Percentiles rank a stretch among this genome's conserved stretches.
phyloP scores from a whole-genome alignment of 2,329 filamentous ascomycete species.

The Chrysosporium queenslandicum region DNA sequence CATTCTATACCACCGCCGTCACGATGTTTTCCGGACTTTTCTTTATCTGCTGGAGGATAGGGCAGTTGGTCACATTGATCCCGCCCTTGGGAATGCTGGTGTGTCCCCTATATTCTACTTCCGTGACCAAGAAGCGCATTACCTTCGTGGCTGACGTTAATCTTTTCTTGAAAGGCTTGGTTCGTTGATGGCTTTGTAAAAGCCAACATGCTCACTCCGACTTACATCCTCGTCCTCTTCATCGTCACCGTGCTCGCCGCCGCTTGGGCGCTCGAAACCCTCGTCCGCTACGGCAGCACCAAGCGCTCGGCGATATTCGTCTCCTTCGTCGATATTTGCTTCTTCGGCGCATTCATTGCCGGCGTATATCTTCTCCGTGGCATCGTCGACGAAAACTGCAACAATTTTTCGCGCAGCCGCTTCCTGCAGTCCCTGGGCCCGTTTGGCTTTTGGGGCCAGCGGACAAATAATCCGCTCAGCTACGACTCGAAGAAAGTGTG shows the following conservation, averaged over 20 bases:
- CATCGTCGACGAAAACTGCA: slow-evolving; percentile 57
- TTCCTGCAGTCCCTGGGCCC: slow-evolving; percentile 53
- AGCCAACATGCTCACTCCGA: slow-evolving; percentile 49
- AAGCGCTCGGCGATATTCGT: slow-evolving; percentile 51
- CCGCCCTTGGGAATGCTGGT: slow-evolving; percentile 54
- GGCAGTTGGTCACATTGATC: slow-evolving; percentile 53
- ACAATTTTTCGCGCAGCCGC: slow-evolving; percentile 43
- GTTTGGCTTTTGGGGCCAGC: slow-evolving; percentile 46
- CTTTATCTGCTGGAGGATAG: slow-evolving; percentile 52
- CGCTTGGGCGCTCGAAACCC: slow-evolving; percentile 52
- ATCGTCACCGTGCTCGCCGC: slow-evolving; percentile 52
- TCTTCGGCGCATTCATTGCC: slow-evolving; percentile 55
- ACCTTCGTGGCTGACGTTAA: background rate
- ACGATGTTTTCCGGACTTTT: slow-evolving; percentile 46
- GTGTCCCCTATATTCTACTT: slow-evolving; percentile 16
- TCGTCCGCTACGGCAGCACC: slow-evolving; percentile 50
- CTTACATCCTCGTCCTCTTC: slow-evolving; percentile 54
- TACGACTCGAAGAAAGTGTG: slow-evolving; percentile 63
- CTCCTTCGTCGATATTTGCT: slow-evolving; percentile 51
- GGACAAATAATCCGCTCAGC: slow-evolving; percentile 40
- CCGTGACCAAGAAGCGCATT: no score
- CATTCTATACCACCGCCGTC: background rate
- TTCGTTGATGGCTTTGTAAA: slow-evolving; percentile 52
- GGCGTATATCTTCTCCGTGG: slow-evolving; percentile 49
- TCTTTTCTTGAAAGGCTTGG: slow-evolving; percentile 37